phyloP scores from a whole-genome alignment of 139 green algal species.

The Chlamydomonas eustigma region DNA sequence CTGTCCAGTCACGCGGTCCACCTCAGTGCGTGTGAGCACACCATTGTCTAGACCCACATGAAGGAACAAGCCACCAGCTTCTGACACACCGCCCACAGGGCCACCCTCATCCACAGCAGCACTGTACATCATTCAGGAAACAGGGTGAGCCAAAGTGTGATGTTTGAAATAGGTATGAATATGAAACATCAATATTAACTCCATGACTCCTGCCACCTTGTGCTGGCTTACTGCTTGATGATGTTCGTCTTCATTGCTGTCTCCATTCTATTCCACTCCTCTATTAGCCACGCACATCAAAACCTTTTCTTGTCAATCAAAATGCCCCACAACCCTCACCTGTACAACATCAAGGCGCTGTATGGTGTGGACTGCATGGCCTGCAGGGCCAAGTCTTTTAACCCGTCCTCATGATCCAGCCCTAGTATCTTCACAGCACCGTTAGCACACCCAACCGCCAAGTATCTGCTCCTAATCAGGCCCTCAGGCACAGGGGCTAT shows the following conservation, averaged over 20 bases:
- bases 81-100: slow-evolving; percentile 15
- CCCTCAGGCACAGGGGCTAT: slow-evolving; percentile 58
- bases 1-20: slow-evolving; percentile 53
- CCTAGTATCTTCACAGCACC: slow-evolving; percentile 82
- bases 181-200: too few species aligned
- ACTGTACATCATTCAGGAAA: neutral
- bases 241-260: too few species aligned
- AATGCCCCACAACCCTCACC: slow-evolving; percentile 24
- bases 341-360: slow-evolving; percentile 73
- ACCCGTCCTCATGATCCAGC: slow-evolving; percentile 77
- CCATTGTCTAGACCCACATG: slow-evolving; percentile 90
- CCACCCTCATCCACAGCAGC: neutral
- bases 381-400: slow-evolving; percentile 67
- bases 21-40: slow-evolving; percentile 89
- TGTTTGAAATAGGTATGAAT: neutral
- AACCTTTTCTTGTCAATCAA: too few species aligned
- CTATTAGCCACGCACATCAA: too few species aligned
- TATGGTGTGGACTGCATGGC: slow-evolving; percentile 59
- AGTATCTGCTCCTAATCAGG: slow-evolving; percentile 60
- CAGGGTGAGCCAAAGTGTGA: neutral
- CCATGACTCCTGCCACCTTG: too few species aligned
- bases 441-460: slow-evolving; percentile 87
- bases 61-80: slow-evolving; percentile 79
- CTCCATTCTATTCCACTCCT: too few species aligned
- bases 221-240: too few species aligned